Evolutionary conservation across 768 basidiomycete species (phyloP).

Genomic region (Trametes cinnabarina): DNA sequence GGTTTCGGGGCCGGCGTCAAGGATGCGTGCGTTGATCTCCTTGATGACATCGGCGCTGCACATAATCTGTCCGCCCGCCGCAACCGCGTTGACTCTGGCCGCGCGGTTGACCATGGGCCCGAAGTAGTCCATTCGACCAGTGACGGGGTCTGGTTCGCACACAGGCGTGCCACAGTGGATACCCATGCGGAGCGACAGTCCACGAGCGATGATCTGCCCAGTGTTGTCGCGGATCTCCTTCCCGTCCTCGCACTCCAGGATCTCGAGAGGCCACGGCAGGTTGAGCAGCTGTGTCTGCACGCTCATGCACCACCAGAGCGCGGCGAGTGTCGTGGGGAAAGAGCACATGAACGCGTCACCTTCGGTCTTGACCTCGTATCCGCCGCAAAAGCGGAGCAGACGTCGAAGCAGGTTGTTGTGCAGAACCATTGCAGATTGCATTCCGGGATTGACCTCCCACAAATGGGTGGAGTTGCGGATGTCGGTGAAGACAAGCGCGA

Average conservation of each 20-base stretch:
- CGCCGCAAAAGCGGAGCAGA: conserved; percentile 84
- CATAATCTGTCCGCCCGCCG: conserved; percentile 92
- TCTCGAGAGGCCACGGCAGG: conserved; percentile 89
- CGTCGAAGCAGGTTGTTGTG: conserved; percentile 88
- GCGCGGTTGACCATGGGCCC: conserved; percentile 95
- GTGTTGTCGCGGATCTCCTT: conserved; percentile 67
- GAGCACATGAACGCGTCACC: conserved; percentile 99
- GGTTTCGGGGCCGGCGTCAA: conserved; percentile 53
- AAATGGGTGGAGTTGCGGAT: conserved; percentile 95
- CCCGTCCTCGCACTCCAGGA: conserved; percentile 90
- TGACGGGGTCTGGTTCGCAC: conserved; percentile 72
- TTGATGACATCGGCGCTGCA: conserved; percentile 84
- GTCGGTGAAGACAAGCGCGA: conserved; percentile 96
- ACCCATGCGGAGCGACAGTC: conserved; percentile 95
- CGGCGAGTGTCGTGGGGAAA: conserved; percentile 85
- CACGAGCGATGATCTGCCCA: conserved; percentile 73
- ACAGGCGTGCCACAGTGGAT: conserved; percentile 90
- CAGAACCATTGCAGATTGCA: conserved; percentile 88
- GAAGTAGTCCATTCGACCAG: conserved; percentile 94
- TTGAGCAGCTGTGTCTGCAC: conserved; percentile 82
- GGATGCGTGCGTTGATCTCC: conserved; percentile 67
- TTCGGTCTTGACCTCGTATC: conserved; percentile 99
- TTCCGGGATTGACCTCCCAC: conserved; percentile 95
- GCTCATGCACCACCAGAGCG: conserved; percentile 85
- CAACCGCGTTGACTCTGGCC: conserved; percentile 76